Evolutionary conservation across 768 basidiomycete genomes (phyloP), one percentile per base, ranked within the genome.

Genomic region (Ramaria rubella): DNA sequence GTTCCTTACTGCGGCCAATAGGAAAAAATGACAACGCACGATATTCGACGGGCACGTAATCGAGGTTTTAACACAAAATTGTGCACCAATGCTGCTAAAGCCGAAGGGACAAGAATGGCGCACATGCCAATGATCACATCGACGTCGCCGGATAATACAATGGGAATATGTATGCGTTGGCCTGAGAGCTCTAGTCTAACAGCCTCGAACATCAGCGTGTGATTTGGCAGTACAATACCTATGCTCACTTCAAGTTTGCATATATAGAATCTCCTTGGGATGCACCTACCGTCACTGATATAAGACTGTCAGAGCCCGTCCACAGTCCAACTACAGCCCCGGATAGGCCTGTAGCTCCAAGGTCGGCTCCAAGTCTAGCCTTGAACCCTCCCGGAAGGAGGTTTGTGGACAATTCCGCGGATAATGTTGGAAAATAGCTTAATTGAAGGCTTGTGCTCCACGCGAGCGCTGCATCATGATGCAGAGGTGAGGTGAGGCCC

Each of bases 11-110:
- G 49, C 4, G 26, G 48, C 51, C 60, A 49, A 27, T 27, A 61
- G 58, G 30, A 43, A 40, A 51, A 31, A 62, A 51, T 30, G 31
- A 65, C 7, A 58, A 64, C 80, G 69, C 61, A 85, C 85, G 73
- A 72, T 46, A 77, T 66, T 64, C 85, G 77, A 62, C 75, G 75
- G 48, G 69, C 72, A 30, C 77, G 79, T 55, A 78, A 77, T 34
- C 77, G 75, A 49, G 82, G 83, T 62, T 78, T 76, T 42, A 86
- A 66, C 54, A 81, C 66, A 61, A 82, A 78, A 40, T 79, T 56
- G 31, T 56, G 55, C 42, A 29, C 33, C 27, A 49, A 15, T 30
- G 31, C 55, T 30, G 55, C 55, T 7, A 56, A 11, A 21, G 45
- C 43, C 4, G 55, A 56, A 9, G 55, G 55, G 4, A 56, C 55